Conservation (phyloP, 495 filamentous ascomycete genomes). For the Daldinia caldariorum region DNA sequence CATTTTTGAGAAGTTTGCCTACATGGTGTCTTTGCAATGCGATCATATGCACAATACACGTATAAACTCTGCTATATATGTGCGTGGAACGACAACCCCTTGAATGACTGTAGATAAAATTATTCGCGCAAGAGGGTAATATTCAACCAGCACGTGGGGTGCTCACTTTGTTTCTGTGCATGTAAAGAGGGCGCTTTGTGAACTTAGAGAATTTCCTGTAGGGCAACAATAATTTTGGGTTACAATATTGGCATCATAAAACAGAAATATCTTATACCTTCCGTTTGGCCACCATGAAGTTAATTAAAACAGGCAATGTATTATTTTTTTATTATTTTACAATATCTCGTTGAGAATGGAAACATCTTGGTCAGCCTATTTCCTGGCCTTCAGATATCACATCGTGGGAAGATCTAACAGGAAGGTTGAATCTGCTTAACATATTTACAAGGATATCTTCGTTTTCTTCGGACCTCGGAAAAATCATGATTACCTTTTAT, state of each 20-base stretch:
- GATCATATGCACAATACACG: neutral
- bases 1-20: neutral
- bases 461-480: neutral
- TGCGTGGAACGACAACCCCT: too few species aligned
- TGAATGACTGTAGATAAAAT: neutral
- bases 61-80: neutral
- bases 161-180: neutral
- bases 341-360: too few species aligned
- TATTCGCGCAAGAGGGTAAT: neutral
- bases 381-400: too few species aligned
- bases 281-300: too few species aligned
- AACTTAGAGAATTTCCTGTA: neutral
- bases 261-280: too few species aligned
- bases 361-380: too few species aligned
- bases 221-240: too few species aligned
- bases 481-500: neutral
- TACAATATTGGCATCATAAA: too few species aligned
- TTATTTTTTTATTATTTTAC: too few species aligned
- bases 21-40: neutral
- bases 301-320: too few species aligned
- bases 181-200: neutral
- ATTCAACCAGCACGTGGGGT: neutral
- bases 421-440: neutral
- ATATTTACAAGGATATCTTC: neutral
- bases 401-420: too few species aligned